Conservation (phyloP, 1,284 basidiomycete species). For the Austroboletus niveus region DNA sequence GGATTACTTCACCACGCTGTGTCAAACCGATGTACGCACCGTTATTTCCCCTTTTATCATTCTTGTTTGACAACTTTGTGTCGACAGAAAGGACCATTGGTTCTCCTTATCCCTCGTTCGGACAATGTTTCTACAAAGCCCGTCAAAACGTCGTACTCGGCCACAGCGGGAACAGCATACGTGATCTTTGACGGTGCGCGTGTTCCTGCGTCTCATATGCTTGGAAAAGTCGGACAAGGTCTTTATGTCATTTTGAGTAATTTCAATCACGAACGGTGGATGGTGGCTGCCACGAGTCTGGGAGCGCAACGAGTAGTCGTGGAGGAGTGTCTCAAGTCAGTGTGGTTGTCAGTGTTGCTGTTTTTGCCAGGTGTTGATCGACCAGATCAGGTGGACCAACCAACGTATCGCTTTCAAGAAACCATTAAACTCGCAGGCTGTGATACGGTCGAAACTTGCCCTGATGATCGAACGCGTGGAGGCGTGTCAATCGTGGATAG, state of each 20-base stretch:
- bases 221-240: conserved; percentile 85
- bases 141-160: conserved; percentile 88
- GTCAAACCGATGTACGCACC: conserved; percentile 56
- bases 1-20: conserved; percentile 79
- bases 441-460: conserved; percentile 87
- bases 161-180: conserved; percentile 87
- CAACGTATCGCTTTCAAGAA: conserved; percentile 88
- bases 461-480: conserved; percentile 89
- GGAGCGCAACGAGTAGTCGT: conserved; percentile 70
- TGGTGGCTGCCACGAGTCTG: conserved; percentile 73
- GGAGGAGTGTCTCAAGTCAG: conserved; percentile 78
- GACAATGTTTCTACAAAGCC: conserved; percentile 86
- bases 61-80: conserved; percentile 4
- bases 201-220: conserved; percentile 82
- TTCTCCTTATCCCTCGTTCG: conserved; percentile 80
- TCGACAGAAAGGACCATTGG: conserved; percentile 73
- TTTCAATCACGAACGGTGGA: conserved; percentile 87
- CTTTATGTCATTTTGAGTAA: conserved; percentile 85
- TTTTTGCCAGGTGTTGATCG: conserved; percentile 1
- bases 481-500: conserved; percentile 87
- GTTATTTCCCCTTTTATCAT: background rate
- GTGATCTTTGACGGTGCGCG: conserved; percentile 90
- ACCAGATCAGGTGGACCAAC: conserved; percentile 62
- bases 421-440: conserved; percentile 87
- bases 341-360: background rate